These are phyloP conservation scores for Onygenales sp. DNA, from an alignment of 2,329 filamentous ascomycete genomes.

Conservation along the genomic window DNA sequence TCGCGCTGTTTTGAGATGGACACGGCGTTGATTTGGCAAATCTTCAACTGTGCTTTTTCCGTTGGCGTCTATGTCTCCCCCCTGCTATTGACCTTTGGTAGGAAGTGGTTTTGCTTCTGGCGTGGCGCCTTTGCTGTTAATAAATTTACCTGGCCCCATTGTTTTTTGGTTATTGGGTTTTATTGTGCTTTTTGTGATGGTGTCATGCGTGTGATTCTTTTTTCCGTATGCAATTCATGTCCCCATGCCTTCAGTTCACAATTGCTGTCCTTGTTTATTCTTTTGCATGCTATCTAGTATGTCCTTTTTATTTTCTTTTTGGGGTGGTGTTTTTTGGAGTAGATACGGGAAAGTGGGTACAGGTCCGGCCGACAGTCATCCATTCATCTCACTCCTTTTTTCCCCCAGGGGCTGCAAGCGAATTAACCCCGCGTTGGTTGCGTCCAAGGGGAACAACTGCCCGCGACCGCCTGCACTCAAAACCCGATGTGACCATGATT, in stretches of 20 bases:
- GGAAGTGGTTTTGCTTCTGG: conserved; percentile 5
- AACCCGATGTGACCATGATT: too few relatives aligned
- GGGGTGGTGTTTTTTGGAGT: neutral
- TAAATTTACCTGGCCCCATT: neutral
- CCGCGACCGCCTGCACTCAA: too few relatives aligned
- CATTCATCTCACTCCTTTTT: too few relatives aligned
- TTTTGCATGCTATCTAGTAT: neutral
- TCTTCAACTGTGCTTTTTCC: neutral
- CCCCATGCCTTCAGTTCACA: neutral
- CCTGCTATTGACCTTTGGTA: conserved; percentile 1
- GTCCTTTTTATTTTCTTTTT: neutral
- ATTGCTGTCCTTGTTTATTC: neutral
- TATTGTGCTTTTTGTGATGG: neutral
- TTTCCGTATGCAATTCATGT: neutral
- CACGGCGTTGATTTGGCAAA: neutral
- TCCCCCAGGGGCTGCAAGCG: too few relatives aligned
- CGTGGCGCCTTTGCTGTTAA: neutral
- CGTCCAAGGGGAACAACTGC: too few relatives aligned
- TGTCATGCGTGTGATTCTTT: neutral
- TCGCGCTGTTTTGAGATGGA: neutral
- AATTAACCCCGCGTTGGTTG: too few relatives aligned
- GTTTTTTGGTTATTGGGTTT: neutral
- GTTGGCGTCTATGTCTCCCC: neutral
- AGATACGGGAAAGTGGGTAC: too few relatives aligned
- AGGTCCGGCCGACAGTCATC: too few relatives aligned